These are phyloP conservation scores for Yamadazyma pseudoaaseri DNA, from an alignment of 1,139 yeast species.

Conservation along the genomic window DNA sequence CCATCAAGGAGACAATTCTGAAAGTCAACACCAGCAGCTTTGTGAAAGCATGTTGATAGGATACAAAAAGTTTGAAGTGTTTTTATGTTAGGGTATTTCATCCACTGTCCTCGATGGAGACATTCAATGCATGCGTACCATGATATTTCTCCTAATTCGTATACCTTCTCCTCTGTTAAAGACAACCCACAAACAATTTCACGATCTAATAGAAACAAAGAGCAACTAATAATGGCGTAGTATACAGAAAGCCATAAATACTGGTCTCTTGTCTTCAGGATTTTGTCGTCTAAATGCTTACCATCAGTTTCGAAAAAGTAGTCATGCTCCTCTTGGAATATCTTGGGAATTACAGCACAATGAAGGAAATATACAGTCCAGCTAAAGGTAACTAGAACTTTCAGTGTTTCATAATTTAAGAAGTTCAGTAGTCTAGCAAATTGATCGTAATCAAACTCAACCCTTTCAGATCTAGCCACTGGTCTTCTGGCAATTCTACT, in stretches of 20 bases:
- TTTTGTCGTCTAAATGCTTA: constrained; percentile 8
- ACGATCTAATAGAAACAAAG: constrained; percentile 26
- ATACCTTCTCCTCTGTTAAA: constrained; percentile 19
- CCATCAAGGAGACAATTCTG: constrained; percentile 23
- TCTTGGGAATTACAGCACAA: constrained; percentile 14
- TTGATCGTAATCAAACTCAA: constrained; percentile 9
- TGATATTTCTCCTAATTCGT: constrained; percentile 23
- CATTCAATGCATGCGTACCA: constrained; percentile 30
- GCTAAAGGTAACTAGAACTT: constrained; percentile 12
- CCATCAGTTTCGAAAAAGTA: constrained; percentile 10
- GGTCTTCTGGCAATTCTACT: constrained; percentile 2
- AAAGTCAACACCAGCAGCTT: constrained; percentile 25
- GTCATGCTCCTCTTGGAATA: constrained; percentile 14
- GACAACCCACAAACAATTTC: constrained; percentile 17
- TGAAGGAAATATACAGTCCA: constrained; percentile 13
- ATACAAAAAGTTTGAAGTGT: constrained; percentile 27
- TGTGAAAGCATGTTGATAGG: constrained; percentile 16
- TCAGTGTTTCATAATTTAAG: constrained; percentile 7
- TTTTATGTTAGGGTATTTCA: constrained; percentile 25
- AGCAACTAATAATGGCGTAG: constrained; percentile 29
- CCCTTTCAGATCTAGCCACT: constrained; percentile 1
- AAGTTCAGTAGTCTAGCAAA: constrained; percentile 6
- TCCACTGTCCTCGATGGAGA: constrained; percentile 28
- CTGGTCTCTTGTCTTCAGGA: constrained; percentile 12
- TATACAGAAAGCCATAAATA: constrained; percentile 30